Percentiles rank a stretch among this genome's conserved stretches.
These are phyloP conservation scores for Penicillium crystallinum DNA, from an alignment of 495 filamentous ascomycete genomes.

Conservation along the genomic window DNA sequence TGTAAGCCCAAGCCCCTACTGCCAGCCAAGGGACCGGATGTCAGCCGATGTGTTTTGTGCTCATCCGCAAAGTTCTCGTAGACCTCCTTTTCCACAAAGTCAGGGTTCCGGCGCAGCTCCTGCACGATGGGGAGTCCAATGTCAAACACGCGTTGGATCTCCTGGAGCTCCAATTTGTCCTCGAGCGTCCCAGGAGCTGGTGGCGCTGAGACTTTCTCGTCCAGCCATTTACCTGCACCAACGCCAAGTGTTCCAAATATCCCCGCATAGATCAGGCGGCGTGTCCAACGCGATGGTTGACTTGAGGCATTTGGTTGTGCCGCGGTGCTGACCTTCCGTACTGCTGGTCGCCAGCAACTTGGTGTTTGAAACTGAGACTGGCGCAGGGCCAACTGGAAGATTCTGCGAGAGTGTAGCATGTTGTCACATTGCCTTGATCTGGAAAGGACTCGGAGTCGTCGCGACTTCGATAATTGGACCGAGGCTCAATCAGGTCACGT, in stretches of 20 bases:
- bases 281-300: conserved; percentile 31
- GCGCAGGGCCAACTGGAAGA: conserved; percentile 23
- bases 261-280: conserved; percentile 32
- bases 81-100: conserved; percentile 49
- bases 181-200: conserved; percentile 28
- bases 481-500: conserved; percentile 17
- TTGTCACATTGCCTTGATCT: conserved; percentile 19
- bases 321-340: conserved; percentile 24
- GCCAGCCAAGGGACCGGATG: conserved; percentile 37
- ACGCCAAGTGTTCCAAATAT: conserved; percentile 36
- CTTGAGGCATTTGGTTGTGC: conserved; percentile 9
- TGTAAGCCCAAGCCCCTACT: conserved; percentile 40
- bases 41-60: conserved; percentile 32
- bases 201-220: conserved; percentile 25
- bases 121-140: conserved; percentile 49
- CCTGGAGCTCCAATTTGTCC: conserved; percentile 21
- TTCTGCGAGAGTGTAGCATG: conserved; percentile 28
- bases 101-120: conserved; percentile 46
- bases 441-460: neutral
- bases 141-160: conserved; percentile 26
- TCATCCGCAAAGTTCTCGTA: conserved; percentile 47
- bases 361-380: conserved; percentile 4
- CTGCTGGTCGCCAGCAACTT: neutral
- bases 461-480: conserved; percentile 1
- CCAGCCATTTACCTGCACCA: conserved; percentile 21